Base-by-base conservation (phyloP, 164 flowering plant genomes). In the Piper betle region DNA sequence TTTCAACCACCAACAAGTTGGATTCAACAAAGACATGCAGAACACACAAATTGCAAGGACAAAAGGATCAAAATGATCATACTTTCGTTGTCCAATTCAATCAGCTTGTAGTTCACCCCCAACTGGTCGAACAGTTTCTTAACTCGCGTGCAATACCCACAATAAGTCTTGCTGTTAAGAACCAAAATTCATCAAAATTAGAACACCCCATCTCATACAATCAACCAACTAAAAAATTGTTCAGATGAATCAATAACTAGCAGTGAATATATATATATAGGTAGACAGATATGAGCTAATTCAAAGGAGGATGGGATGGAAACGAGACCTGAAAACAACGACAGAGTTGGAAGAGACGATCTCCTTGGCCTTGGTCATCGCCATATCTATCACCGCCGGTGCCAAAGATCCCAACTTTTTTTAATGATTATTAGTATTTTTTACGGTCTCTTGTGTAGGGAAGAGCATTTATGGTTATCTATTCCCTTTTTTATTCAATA, bases 71-170 rank as follows among this genome's bases (percentile, higher is more conserved):
- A 39, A 7, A 39, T 18, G 50, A 54, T 2, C 57, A 4, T 54
- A 54, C 57, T 54, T 54, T 54, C 57, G 9, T 18, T 25, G 11
- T 54, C 57, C 25, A 54, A 25, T n/a, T 54, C 57, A 20, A 54
- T n/a, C 25, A 25, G 33, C 16, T 54, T 54, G 57, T 54, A 54
- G 11, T 9, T 17, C 6, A 10, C 57, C 9, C 57, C 57, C 37
- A 54, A 54, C 20, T 54, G 57, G 33, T 18, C 7, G 20, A 54
- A 54, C 57, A 54, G 18, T 10, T 54, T 18, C 57, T 54, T 54
- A 54, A 54, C 57, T 25, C 57, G 57, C 20, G 20, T 12, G 57
- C 57, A 54, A 54, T 54, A 54, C 16, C 57, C 57, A 54, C 57
- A 54, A n/a, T 54, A 54, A 15, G 57, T 54, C 16, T 54, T 54